Percentiles rank a stretch among this genome's conserved stretches.
These are phyloP conservation scores for Fraxinus pennsylvanica DNA, from an alignment of 257 asterid genomes.

Conservation along the genomic window DNA sequence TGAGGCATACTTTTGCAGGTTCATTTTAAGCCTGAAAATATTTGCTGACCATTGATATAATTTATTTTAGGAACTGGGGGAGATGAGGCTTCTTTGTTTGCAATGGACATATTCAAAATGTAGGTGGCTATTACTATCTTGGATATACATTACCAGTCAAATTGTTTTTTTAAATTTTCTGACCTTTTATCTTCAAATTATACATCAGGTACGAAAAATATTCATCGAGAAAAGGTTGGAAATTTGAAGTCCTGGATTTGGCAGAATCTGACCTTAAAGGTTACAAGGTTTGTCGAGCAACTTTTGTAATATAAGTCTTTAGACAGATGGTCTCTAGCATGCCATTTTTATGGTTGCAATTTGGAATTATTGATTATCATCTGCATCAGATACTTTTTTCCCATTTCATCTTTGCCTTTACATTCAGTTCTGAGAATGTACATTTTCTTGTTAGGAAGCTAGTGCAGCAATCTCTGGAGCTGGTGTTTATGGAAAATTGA, in stretches of 20 bases:
- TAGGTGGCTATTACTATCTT: slow-evolving; percentile 30
- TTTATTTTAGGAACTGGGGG: slow-evolving; percentile 81
- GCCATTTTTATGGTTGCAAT: background rate
- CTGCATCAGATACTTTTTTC: slow-evolving; percentile 19
- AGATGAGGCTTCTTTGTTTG: slow-evolving; percentile 96
- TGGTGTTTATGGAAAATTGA: slow-evolving; percentile 85
- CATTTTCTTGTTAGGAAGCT: slow-evolving; percentile 65
- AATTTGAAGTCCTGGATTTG: slow-evolving; percentile 70
- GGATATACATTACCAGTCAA: slow-evolving; percentile 6
- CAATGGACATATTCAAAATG: slow-evolving; percentile 93
- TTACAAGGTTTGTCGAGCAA: slow-evolving; percentile 60
- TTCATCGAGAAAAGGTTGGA: slow-evolving; percentile 81
- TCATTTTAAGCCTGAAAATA: background rate
- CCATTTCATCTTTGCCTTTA: slow-evolving; percentile 19
- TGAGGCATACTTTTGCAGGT: slow-evolving; percentile 15
- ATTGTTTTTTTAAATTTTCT: slow-evolving; percentile 22
- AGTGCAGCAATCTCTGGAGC: slow-evolving; percentile 90
- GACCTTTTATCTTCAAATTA: slow-evolving; percentile 18
- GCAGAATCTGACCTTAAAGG: slow-evolving; percentile 88
- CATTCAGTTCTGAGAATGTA: slow-evolving; percentile 20
- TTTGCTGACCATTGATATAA: slow-evolving; percentile 18
- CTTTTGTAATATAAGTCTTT: slow-evolving; percentile 5
- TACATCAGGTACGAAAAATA: slow-evolving; percentile 80
- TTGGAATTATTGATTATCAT: slow-evolving; percentile 2
- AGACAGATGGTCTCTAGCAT: background rate